Evolutionary conservation across 495 filamentous ascomycete species (phyloP).

Genomic region (Podospora pseudoanserina): DNA sequence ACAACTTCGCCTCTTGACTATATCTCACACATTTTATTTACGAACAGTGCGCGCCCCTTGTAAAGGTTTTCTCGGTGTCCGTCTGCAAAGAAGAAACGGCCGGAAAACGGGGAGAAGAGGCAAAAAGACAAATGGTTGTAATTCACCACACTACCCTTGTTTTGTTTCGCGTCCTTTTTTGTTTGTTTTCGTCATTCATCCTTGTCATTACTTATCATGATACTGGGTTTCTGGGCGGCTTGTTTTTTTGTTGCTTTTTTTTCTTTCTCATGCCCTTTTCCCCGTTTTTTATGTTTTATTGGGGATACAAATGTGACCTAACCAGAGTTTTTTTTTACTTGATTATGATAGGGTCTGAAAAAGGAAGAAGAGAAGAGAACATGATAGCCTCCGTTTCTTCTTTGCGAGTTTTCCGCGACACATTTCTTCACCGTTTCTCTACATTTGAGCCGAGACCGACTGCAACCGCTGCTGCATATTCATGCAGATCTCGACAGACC

Average conservation of each 20-base stretch:
- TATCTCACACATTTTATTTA: not conserved
- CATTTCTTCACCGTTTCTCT: not conserved
- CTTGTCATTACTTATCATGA: conserved; percentile 9
- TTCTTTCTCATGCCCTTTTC: not conserved
- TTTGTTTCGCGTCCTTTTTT: not conserved
- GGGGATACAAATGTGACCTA: conserved; percentile 12
- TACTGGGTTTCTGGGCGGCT: conserved; percentile 3
- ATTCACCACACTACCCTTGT: not conserved
- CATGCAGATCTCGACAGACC: too few species aligned
- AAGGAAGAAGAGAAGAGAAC: not conserved
- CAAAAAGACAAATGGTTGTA: conserved; percentile 7
- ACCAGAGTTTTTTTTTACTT: conserved; percentile 1
- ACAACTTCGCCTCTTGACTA: not conserved
- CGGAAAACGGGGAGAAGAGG: not conserved
- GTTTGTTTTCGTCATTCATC: not conserved
- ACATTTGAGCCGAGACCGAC: not conserved
- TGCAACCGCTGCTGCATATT: too few species aligned
- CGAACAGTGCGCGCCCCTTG: conserved; percentile 1
- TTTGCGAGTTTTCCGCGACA: not conserved
- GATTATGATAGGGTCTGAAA: conserved; percentile 19
- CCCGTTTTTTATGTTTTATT: not conserved
- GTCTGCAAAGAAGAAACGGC: not conserved
- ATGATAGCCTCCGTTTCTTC: not conserved
- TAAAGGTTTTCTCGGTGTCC: conserved; percentile 1
- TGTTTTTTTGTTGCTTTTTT: not conserved